Conservation (phyloP, 352 stramenopile genomes). For the Pythium dissimile region DNA sequence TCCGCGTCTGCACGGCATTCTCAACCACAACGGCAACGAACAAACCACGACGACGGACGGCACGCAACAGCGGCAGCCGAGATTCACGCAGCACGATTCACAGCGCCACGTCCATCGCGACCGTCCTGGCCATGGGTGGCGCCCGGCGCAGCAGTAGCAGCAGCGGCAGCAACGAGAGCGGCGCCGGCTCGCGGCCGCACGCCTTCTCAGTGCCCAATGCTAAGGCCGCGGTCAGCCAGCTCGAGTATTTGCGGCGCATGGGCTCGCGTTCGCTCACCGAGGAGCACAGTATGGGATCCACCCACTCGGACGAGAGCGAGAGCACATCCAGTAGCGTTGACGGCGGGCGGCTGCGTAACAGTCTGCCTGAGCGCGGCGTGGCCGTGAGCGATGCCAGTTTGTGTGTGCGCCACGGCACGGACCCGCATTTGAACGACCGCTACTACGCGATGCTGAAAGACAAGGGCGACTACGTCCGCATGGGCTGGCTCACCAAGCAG, state of each 20-base stretch:
- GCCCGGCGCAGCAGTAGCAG: conserved; percentile 6
- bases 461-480: conserved; percentile 72
- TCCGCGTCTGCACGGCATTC: conserved; percentile 10
- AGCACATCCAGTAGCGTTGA: conserved; percentile 10
- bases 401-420: conserved; percentile 37
- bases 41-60: not conserved
- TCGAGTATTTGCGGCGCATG: conserved; percentile 12
- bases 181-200: conserved; percentile 1
- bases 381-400: not conserved
- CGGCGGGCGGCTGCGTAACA: conserved; percentile 17
- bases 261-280: conserved; percentile 24
- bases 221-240: not conserved
- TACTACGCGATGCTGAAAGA: conserved; percentile 67
- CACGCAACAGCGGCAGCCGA: not conserved
- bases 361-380: conserved; percentile 11
- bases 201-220: conserved; percentile 8
- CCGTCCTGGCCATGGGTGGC: conserved; percentile 2
- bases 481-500: conserved; percentile 84
- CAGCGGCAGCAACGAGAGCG: conserved; percentile 6
- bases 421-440: conserved; percentile 60
- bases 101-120: no score
- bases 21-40: no score
- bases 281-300: conserved; percentile 19
- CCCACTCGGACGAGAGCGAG: conserved; percentile 18
- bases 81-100: not conserved